Evolutionary conservation across 495 filamentous ascomycete species (phyloP), one percentile per base, ranked within the genome.

Genomic region (Trypethelium eluteriae): DNA sequence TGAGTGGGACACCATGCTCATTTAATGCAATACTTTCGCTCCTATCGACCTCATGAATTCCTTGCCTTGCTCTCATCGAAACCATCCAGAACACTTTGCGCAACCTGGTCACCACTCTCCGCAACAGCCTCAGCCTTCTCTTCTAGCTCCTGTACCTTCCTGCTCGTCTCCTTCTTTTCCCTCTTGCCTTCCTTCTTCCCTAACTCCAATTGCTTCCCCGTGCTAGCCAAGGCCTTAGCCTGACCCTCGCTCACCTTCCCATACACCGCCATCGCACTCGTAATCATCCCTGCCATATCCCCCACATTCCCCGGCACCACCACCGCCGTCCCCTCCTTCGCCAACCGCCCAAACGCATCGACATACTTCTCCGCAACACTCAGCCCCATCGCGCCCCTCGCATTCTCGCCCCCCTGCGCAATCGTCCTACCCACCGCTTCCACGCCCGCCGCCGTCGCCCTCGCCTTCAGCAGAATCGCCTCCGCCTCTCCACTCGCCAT

Each of bases 321-420:
- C 34, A 98, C 88, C 2, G 92, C 87, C 11, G 94, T 98, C 66
- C 93, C 90, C 80, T 98, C 91, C 77, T 91, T 92, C 44, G 94
- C 94, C 68, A 98, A 78, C 63, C 89, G 89, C 57, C 85, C 89
- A 76, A 96, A 98, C 2, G 94, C 94, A 62, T 96, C 93, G 38
- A 98, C 95, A 70, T 98, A 98, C 76, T 96, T 95, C 86, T 98
- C 94, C 2, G 94, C 94, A 1, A 98, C 92, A 25, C 82, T 90
- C 69, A 98, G 76, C 67, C 88, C 89, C 4, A 98, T 80, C 9
- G 95, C 94, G 12, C 84, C 81, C 72, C 94, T 91, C 0, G 95
- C 94, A 63, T 84, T 79, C 62, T 85, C 83, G 70, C 88, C 76
- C 39, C 91, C 91, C 16, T 85, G 78, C 4, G 80, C 78, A 64